Conservation (phyloP, 345 rosid species). For the sweet orange (Citrus sinensis) region DNA sequence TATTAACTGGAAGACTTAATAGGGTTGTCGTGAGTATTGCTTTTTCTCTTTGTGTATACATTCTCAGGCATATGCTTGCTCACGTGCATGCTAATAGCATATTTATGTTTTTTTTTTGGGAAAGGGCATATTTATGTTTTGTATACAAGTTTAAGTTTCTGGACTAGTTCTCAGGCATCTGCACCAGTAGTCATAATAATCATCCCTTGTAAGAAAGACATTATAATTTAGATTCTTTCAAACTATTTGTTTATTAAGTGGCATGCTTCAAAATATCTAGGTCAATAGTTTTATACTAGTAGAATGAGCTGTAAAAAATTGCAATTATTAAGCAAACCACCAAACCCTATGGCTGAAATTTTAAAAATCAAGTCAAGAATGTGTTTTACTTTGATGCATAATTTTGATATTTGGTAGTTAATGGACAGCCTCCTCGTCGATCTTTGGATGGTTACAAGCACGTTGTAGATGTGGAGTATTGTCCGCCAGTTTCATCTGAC, state of each 20-base stretch:
- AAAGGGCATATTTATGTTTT: not conserved
- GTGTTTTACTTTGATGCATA: not conserved
- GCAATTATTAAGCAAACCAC: not conserved
- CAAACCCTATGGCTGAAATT: not conserved
- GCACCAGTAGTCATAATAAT: not conserved
- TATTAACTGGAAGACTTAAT: no score
- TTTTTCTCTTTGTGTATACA: not conserved
- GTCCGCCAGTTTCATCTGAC: conserved; percentile 77
- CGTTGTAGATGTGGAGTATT: conserved; percentile 86
- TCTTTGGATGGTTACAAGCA: conserved; percentile 97
- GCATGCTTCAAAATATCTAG: not conserved
- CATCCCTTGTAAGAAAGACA: not conserved
- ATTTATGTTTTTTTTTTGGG: not conserved
- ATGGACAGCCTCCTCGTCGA: conserved; percentile 67
- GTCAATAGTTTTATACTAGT: not conserved
- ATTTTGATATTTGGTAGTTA: not conserved
- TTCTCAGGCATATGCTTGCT: not conserved
- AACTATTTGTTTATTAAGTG: not conserved
- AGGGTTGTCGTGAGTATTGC: not conserved
- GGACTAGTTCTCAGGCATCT: not conserved
- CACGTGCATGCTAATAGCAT: not conserved
- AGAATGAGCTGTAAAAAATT: not conserved
- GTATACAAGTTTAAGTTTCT: not conserved
- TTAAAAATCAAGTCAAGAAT: not conserved
- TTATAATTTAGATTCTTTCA: not conserved